Evolutionary conservation across 129 eudicot species (phyloP), one percentile per base, ranked within the genome.

Genomic region (Apium graveolens): DNA sequence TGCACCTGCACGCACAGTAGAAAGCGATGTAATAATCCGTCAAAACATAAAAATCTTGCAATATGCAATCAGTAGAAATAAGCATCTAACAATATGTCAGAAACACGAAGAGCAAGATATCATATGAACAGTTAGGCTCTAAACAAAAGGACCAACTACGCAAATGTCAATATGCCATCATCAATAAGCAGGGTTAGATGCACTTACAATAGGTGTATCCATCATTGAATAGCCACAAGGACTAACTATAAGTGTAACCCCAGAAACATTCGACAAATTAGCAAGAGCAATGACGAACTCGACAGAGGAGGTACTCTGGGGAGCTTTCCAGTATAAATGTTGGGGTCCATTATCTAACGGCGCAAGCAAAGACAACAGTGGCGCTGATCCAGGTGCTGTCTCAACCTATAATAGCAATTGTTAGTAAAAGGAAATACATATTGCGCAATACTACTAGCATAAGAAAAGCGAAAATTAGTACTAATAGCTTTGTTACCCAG

Each of bases 201-300:
- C 38, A 90, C 97, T 90, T 90, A 95, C 98, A 6, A 83, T 87
- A 75, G 97, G 98, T 51, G 97, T 86, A 90, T 95, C 97, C 37
- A 91, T 81, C 85, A 78, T 78, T 46, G 96, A 88, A 88, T 91
- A 95, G 80, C 97, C 98, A 80, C 92, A 87, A 20, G 97, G 91
- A 85, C 97, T 90, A 83, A 87, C 87, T 57, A 91, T 45, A 60
- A 95, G 90, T 78, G 82, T 74, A 66, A 92, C 94, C 76, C 96
- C 92, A 5, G 89, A 86, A 53, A 95, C 98, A 83, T 88, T 88
- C 43, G 94, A 95, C 80, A 90, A 84, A 86, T 81, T 85, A 49
- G 91, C 83, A 70, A 95, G 94, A 78, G 87, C 98, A 78, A 95
- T 85, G 49, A 78, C 89, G 85, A 95, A 86, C 81, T 95, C 98